phyloP scores from a whole-genome alignment of 2,329 filamentous ascomycete species.

The Beauveria brongniartii region DNA sequence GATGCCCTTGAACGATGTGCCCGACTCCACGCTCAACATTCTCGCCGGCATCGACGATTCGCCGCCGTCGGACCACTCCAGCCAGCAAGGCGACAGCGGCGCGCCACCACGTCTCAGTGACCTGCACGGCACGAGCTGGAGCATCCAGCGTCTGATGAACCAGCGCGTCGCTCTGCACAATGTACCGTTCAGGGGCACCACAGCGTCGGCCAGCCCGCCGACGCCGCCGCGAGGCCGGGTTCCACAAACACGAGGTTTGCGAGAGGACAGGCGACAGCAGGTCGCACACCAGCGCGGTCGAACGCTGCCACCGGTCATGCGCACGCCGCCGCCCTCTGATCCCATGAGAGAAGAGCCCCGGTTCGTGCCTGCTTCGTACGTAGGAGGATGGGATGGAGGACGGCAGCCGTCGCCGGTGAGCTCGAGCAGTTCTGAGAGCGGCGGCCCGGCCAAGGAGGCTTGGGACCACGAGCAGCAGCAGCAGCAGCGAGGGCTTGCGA shows the following conservation, averaged over 20 bases:
- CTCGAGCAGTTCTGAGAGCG: not conserved
- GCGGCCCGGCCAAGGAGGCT: not conserved
- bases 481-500: not conserved
- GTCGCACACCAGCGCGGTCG: not conserved
- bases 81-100: not conserved
- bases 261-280: not conserved
- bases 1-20: constrained; percentile 17
- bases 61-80: not conserved
- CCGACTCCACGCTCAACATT: constrained; percentile 13
- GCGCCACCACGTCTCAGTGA: not conserved
- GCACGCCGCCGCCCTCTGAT: constrained; percentile 21
- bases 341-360: constrained; percentile 10
- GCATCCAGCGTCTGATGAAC: not conserved
- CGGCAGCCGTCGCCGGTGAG: not conserved
- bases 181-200: not conserved
- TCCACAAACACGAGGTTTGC: constrained; percentile 9
- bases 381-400: not conserved
- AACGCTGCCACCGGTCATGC: constrained; percentile 6
- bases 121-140: constrained; percentile 1
- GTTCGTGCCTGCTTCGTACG: constrained; percentile 2
- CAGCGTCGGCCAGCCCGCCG: not conserved
- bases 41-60: not conserved
- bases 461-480: not conserved
- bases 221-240: not conserved
- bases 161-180: not conserved